A percentile compares a stretch with the other conserved stretches of the same genome.
Evolutionary conservation across 495 filamentous ascomycete species (phyloP).

Genomic region (Bathelium albidoporum): DNA sequence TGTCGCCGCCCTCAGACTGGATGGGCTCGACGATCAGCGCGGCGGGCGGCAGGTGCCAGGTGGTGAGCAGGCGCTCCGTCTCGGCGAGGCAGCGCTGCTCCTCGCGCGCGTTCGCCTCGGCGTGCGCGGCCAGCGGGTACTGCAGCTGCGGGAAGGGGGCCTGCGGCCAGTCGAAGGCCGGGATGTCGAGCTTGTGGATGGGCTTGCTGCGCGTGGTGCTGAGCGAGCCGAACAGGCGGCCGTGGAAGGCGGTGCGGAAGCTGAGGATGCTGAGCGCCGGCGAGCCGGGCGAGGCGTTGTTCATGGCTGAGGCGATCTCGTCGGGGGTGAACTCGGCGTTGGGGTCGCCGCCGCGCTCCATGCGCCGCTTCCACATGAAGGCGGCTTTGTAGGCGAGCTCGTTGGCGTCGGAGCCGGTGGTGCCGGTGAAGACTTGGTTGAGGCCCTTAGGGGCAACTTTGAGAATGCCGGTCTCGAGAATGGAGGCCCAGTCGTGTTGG

Average conservation of each 20-base stretch:
- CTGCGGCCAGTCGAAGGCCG: constrained; percentile 97
- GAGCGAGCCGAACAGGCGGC: constrained; percentile 83
- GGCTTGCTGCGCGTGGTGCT: constrained; percentile 93
- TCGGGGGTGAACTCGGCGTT: constrained; percentile 74
- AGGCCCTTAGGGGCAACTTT: constrained; percentile 83
- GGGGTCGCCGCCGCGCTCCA: constrained; percentile 66
- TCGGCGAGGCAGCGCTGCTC: constrained; percentile 82
- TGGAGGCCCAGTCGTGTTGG: constrained; percentile 73
- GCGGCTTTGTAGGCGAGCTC: constrained; percentile 99
- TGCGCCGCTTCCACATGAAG: constrained; percentile 92
- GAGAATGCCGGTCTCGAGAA: constrained; percentile 80
- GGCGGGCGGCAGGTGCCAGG: constrained; percentile 74
- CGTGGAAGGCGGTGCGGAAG: constrained; percentile 92
- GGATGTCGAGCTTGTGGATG: constrained; percentile 98
- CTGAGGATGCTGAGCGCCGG: constrained; percentile 83
- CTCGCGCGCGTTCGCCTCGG: constrained; percentile 68
- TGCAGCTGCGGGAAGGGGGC: constrained; percentile 82
- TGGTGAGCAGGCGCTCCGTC: constrained; percentile 75
- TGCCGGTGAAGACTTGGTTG: constrained; percentile 93
- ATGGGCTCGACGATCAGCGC: constrained; percentile 92
- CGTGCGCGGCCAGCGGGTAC: constrained; percentile 82
- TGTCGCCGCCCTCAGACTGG: constrained; percentile 97
- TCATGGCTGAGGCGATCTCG: constrained; percentile 71
- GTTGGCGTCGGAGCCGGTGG: constrained; percentile 94
- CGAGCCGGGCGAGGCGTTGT: constrained; percentile 72